Conservation (phyloP, 768 basidiomycete genomes). For the Pulveroboletus sp. region DNA sequence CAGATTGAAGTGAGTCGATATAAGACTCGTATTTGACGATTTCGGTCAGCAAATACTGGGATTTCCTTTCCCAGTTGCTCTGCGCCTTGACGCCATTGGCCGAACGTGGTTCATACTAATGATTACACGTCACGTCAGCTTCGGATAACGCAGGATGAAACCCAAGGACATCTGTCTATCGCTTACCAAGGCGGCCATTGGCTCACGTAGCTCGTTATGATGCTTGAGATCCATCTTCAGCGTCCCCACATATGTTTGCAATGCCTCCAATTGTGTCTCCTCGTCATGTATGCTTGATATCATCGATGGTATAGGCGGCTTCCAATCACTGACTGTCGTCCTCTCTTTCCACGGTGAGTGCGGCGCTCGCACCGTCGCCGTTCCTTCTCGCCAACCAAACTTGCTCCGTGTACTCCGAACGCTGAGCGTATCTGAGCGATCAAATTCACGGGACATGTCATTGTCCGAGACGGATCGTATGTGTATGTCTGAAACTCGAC, state of each 20-base stretch:
- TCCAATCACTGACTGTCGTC: slow-evolving; percentile 88
- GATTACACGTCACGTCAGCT: too few relatives aligned
- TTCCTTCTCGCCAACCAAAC: slow-evolving; percentile 68
- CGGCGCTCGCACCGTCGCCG: slow-evolving; percentile 56
- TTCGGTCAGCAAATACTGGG: slow-evolving; percentile 83
- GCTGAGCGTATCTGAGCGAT: slow-evolving; percentile 58
- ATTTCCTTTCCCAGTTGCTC: slow-evolving; percentile 91
- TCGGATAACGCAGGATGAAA: not conserved
- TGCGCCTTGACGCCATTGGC: slow-evolving; percentile 70
- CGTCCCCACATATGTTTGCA: slow-evolving; percentile 72
- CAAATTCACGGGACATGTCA: slow-evolving; percentile 47
- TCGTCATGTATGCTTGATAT: slow-evolving; percentile 86
- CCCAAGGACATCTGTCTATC: not conserved
- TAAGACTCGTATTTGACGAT: slow-evolving; percentile 96
- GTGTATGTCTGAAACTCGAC: slow-evolving; percentile 59
- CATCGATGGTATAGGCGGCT: slow-evolving; percentile 78
- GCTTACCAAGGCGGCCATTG: slow-evolving; percentile 73
- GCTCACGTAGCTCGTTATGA: slow-evolving; percentile 79
- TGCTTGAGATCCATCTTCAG: slow-evolving; percentile 75
- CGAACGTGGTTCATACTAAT: slow-evolving; percentile 69
- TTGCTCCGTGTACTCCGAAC: slow-evolving; percentile 73
- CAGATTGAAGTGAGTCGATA: slow-evolving; percentile 80
- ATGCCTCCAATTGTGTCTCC: slow-evolving; percentile 85
- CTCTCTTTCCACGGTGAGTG: slow-evolving; percentile 76
- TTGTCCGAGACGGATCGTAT: slow-evolving; percentile 55